Conservation (phyloP, 148 eudicot species). For the Diospyros kaki region DNA sequence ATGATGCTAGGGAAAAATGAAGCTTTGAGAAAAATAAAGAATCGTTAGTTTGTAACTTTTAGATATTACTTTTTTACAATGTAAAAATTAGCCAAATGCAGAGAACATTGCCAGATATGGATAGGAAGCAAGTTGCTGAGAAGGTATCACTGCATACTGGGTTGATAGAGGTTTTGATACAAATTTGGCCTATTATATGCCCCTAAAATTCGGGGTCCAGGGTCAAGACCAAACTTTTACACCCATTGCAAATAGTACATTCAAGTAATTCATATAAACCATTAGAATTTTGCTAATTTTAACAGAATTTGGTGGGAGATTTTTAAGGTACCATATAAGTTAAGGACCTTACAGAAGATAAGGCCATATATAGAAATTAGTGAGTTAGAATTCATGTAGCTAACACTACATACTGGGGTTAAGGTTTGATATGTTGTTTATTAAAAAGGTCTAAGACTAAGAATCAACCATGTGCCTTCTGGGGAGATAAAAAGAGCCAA, state of each 20-base stretch:
- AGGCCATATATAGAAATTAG: no score
- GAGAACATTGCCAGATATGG: not conserved
- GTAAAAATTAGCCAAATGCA: not conserved
- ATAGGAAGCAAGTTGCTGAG: not conserved
- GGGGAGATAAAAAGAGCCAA: not conserved
- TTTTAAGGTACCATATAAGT: no score
- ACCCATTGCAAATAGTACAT: not conserved
- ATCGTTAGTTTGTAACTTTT: not conserved
- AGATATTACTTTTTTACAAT: not conserved
- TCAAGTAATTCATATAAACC: not conserved
- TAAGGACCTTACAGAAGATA: no score
- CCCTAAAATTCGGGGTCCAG: not conserved
- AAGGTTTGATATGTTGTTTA: no score
- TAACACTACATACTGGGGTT: no score
- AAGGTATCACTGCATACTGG: not conserved
- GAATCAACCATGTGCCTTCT: not conserved
- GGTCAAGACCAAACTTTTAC: not conserved
- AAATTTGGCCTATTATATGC: not conserved
- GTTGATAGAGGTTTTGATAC: not conserved
- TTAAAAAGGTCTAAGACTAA: no score
- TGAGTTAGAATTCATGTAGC: no score
- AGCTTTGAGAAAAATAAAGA: no score
- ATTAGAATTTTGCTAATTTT: no score
- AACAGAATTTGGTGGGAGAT: not conserved
- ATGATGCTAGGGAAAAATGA: not conserved